Evolutionary conservation across 495 filamentous ascomycete species (phyloP).

Genomic region (Xylaria nigripes): DNA sequence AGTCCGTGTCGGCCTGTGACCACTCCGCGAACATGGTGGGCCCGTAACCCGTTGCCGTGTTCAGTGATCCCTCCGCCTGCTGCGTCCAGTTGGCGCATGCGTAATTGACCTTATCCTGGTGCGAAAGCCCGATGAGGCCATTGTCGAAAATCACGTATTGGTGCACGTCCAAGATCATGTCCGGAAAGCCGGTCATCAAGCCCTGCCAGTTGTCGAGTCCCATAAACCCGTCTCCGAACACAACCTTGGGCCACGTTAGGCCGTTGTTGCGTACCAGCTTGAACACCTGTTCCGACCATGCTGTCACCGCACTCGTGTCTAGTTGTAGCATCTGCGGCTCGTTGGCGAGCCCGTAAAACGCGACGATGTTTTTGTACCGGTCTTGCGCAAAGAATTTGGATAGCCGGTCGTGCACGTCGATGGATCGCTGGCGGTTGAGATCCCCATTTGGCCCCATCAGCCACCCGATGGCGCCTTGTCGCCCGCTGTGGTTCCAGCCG

Average conservation of each 20-base stretch:
- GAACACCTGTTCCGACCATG: conserved; percentile 62
- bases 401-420: conserved; percentile 74
- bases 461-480: conserved; percentile 65
- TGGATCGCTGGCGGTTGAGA: conserved; percentile 62
- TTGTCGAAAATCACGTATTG: conserved; percentile 88
- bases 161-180: conserved; percentile 81
- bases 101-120: conserved; percentile 68
- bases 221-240: conserved; percentile 79
- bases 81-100: conserved; percentile 79
- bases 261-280: conserved; percentile 62
- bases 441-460: conserved; percentile 62
- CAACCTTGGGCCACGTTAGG: conserved; percentile 45
- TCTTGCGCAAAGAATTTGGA: conserved; percentile 79
- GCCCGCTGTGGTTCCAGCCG: conserved; percentile 84
- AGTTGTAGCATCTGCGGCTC: conserved; percentile 75
- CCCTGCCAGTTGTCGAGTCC: conserved; percentile 74
- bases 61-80: conserved; percentile 63
- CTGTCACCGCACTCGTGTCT: conserved; percentile 47
- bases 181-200: conserved; percentile 46
- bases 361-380: conserved; percentile 74
- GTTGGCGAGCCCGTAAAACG: conserved; percentile 80
- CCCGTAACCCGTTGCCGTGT: conserved; percentile 74
- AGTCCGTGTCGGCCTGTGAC: conserved; percentile 97
- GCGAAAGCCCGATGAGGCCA: conserved; percentile 62
- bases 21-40: conserved; percentile 97